Evolutionary conservation across 176 grass and related monocot species (phyloP).

Genomic region (Calamus simplicifolius): DNA sequence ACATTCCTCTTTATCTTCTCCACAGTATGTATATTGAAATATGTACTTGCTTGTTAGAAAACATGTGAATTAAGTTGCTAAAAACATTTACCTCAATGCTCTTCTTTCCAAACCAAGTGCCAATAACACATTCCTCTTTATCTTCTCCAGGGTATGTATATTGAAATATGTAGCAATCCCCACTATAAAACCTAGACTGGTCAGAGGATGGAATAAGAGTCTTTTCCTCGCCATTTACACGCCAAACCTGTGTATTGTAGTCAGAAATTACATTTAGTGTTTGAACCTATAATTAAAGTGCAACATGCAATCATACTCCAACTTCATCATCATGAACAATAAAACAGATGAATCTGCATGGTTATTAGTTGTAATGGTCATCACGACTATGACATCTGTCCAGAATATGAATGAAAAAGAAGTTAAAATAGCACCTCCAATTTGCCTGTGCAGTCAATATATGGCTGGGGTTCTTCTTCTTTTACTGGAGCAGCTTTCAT

Average conservation of each 20-base stretch:
- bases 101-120: slow-evolving; percentile 92
- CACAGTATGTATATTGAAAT: too few species aligned
- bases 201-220: slow-evolving; percentile 73
- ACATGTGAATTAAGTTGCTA: slow-evolving; percentile 7
- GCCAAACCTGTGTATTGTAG: slow-evolving; percentile 62
- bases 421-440: slow-evolving; percentile 46
- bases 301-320: not conserved
- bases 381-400: too few species aligned
- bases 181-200: slow-evolving; percentile 97
- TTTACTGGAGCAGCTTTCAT: slow-evolving; percentile 80
- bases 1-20: too few species aligned
- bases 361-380: too few species aligned
- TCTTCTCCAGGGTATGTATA: slow-evolving; percentile 86
- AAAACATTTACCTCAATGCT: slow-evolving; percentile 63
- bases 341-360: too few species aligned
- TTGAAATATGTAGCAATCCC: slow-evolving; percentile 97
- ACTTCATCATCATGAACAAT: too few species aligned
- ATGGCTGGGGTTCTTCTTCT: slow-evolving; percentile 80
- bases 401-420: not conserved
- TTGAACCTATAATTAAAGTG: not conserved
- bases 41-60: slow-evolving; percentile 11
- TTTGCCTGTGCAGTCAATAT: slow-evolving; percentile 94
- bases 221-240: slow-evolving; percentile 73
- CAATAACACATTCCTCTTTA: slow-evolving; percentile 81
- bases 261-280: not conserved